Evolutionary conservation across 2,329 filamentous ascomycete species (phyloP).

Genomic region (Paecilomyces dactylethromorphus): DNA sequence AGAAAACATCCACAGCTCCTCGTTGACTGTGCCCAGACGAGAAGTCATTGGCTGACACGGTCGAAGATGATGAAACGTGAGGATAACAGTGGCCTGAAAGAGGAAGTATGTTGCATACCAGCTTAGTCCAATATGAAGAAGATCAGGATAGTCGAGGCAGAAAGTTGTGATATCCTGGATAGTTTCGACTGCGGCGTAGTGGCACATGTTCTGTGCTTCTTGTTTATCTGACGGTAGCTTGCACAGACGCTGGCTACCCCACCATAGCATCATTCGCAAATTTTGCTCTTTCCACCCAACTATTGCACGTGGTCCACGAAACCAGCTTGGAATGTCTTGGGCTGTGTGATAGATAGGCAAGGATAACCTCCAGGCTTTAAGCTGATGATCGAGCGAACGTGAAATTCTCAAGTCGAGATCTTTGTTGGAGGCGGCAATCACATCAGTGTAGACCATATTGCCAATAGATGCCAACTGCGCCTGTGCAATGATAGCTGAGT

Average conservation of each 20-base stretch:
- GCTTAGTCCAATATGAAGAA: constrained; percentile 10
- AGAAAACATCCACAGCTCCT: neutral
- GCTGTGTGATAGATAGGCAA: constrained; percentile 4
- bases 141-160: constrained; percentile 4
- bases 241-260: constrained; percentile 10
- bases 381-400: constrained; percentile 13
- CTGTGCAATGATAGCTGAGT: constrained; percentile 15
- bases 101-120: constrained; percentile 20
- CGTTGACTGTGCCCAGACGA: neutral
- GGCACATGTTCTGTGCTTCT: constrained; percentile 13
- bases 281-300: constrained; percentile 18
- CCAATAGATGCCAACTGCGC: constrained; percentile 9
- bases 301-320: constrained; percentile 12
- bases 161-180: constrained; percentile 13
- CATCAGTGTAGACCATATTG: constrained; percentile 7
- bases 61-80: neutral
- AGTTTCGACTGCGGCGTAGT: constrained; percentile 11
- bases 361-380: constrained; percentile 13
- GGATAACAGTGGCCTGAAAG: constrained; percentile 11
- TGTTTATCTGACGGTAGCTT: constrained; percentile 3
- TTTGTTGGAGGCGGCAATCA: constrained; percentile 5
- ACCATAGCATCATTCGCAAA: constrained; percentile 15
- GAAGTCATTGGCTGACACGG: neutral
- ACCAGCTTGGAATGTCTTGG: constrained; percentile 12
- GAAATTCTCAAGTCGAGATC: constrained; percentile 3